These are phyloP conservation scores for Pyrus betulifolia DNA, from an alignment of 306 rosid species.

Conservation along the genomic window DNA sequence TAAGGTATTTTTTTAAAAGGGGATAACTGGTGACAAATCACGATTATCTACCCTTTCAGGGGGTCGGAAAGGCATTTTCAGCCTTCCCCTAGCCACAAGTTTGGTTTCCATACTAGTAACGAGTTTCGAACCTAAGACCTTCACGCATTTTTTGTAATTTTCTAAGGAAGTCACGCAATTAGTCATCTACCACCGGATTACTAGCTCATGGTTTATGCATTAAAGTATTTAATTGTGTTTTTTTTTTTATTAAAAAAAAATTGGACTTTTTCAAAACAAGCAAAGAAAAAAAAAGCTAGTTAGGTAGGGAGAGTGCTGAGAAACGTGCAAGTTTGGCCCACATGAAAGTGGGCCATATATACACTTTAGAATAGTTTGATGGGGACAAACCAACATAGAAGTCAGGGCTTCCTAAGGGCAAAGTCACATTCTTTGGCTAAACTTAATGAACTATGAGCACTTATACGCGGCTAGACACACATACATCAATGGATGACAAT, in stretches of 20 bases:
- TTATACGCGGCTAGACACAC: not conserved
- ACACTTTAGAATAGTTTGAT: not conserved
- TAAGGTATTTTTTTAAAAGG: too few species aligned
- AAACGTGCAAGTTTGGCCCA: conserved; percentile 4
- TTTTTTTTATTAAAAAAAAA: too few species aligned
- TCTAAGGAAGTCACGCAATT: rapidly evolving
- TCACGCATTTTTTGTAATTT: too few species aligned
- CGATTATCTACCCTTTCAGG: rapidly evolving
- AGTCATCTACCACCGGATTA: rapidly evolving
- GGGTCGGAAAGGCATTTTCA: too few species aligned
- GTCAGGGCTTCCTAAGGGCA: not conserved
- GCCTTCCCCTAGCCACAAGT: rapidly evolving
- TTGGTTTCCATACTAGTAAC: rapidly evolving
- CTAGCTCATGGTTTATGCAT: too few species aligned
- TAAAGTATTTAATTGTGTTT: too few species aligned
- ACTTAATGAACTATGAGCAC: not conserved
- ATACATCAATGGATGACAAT: too few species aligned
- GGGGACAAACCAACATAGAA: not conserved
- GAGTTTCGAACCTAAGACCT: too few species aligned
- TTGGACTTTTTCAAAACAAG: not conserved
- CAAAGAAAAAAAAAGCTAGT: not conserved
- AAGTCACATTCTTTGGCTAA: not conserved
- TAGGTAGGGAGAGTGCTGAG: not conserved
- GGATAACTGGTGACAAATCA: rapidly evolving
- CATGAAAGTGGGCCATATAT: not conserved